Conservation (phyloP, 179 eudicot genomes). For the Drosera spatulata region DNA sequence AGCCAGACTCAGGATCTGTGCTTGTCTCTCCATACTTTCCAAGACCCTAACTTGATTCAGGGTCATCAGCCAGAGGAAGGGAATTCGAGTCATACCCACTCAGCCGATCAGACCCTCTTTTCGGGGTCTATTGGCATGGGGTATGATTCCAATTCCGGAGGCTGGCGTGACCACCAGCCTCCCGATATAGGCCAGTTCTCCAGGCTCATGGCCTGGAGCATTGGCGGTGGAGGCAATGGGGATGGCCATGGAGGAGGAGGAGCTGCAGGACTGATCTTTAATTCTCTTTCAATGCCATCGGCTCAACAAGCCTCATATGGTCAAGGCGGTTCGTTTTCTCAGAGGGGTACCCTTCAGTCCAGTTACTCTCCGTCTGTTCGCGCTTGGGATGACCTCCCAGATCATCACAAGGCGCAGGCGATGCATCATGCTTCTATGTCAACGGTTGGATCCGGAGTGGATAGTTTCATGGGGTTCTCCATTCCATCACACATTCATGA, state of each 20-base stretch:
- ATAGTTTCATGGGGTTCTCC: conserved; percentile 26
- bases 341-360: conserved; percentile 48
- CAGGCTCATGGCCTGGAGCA: conserved; percentile 22
- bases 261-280: conserved; percentile 13
- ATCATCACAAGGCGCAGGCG: not conserved
- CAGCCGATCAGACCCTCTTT: conserved; percentile 3
- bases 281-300: conserved; percentile 10
- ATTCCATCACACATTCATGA: conserved; percentile 40
- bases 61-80: conserved; percentile 5
- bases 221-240: not conserved
- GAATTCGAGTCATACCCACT: conserved; percentile 3
- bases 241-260: conserved; percentile 17
- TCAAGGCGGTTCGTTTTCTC: conserved; percentile 17
- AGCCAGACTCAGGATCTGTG: conserved; percentile 32
- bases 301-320: conserved; percentile 12
- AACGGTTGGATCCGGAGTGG: conserved; percentile 4
- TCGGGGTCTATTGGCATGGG: conserved; percentile 10
- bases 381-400: too few species aligned
- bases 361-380: too few species aligned
- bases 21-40: conserved; percentile 42
- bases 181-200: conserved; percentile 21
- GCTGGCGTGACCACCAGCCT: conserved; percentile 13
- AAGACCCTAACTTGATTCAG: conserved; percentile 13
- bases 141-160: conserved; percentile 10
- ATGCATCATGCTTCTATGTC: conserved; percentile 6